phyloP scores from a whole-genome alignment of 331 rosid genomes.

The Rosa hybrid region DNA sequence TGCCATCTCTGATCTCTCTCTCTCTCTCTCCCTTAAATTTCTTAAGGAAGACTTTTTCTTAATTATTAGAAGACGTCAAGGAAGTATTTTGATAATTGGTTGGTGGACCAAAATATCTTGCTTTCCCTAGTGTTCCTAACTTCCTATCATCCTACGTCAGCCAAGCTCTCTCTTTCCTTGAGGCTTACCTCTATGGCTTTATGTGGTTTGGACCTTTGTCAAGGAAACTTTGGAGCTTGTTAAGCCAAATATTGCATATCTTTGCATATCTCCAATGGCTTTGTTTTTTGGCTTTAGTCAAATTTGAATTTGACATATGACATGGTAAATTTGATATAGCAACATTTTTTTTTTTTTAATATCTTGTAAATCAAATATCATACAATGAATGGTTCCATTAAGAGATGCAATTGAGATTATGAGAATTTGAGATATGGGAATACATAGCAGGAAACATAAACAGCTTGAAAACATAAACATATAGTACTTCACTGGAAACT shows the following conservation, averaged over 20 bases:
- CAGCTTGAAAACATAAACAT: no score
- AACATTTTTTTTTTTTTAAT: no score
- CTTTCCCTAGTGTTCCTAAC: background rate
- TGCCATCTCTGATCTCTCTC: constrained; percentile 1
- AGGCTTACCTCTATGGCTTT: background rate
- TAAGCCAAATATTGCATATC: background rate
- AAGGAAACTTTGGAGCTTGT: background rate
- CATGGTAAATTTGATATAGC: no score
- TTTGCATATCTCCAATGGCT: background rate
- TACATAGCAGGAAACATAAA: no score
- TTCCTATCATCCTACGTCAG: background rate
- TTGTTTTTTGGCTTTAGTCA: no score
- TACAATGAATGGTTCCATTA: no score
- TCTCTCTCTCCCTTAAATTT: constrained; percentile 8
- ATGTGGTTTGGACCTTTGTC: background rate
- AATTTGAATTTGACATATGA: no score
- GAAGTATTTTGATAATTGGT: background rate
- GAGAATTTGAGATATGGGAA: no score
- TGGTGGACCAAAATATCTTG: background rate
- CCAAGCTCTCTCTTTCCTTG: background rate
- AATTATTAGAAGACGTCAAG: background rate
- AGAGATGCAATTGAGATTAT: no score
- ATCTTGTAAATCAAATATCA: no score
- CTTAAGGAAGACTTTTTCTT: background rate
- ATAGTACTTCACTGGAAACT: no score